Evolutionary conservation across 345 rosid species (phyloP).

Genomic region (Lumnitzera littorea): DNA sequence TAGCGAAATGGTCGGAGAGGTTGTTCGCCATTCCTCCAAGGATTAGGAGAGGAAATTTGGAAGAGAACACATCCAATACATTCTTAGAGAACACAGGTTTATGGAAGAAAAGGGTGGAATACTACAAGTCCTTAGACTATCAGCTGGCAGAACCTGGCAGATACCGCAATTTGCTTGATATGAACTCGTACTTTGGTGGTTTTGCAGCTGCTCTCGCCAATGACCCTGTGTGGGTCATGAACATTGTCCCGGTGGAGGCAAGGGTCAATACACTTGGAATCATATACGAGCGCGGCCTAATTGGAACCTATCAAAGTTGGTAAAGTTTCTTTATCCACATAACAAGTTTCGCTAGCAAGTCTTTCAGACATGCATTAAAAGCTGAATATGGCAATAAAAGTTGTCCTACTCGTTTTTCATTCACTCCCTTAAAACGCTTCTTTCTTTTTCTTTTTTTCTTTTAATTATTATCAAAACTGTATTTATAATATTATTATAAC

Average conservation of each 20-base stretch:
- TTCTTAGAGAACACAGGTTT: conserved; percentile 42
- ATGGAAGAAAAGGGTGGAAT: conserved; percentile 59
- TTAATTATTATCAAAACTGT: too few relatives aligned
- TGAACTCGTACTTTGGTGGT: conserved; percentile 76
- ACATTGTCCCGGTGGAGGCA: conserved; percentile 57
- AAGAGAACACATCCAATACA: conserved; percentile 39
- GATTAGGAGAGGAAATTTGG: conserved; percentile 37
- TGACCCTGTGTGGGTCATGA: conserved; percentile 90
- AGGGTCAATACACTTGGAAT: conserved; percentile 64
- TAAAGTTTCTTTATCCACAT: conserved; percentile 12
- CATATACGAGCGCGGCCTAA: conserved; percentile 77
- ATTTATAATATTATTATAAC: too few relatives aligned
- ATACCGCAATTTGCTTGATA: conserved; percentile 78
- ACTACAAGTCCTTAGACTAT: conserved; percentile 56
- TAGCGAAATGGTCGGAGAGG: conserved; percentile 76
- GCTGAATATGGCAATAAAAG: too few relatives aligned
- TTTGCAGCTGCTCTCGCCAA: conserved; percentile 69
- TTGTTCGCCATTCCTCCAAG: conserved; percentile 69
- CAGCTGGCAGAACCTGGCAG: conserved; percentile 58
- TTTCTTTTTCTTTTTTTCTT: background rate
- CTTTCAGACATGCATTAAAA: background rate
- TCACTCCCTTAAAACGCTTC: too few relatives aligned
- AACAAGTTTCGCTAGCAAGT: background rate
- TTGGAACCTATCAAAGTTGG: conserved; percentile 95
- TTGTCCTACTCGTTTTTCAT: too few relatives aligned